phyloP scores from a whole-genome alignment of 2,329 filamentous ascomycete species.

The Neodidymelliopsis sp. region DNA sequence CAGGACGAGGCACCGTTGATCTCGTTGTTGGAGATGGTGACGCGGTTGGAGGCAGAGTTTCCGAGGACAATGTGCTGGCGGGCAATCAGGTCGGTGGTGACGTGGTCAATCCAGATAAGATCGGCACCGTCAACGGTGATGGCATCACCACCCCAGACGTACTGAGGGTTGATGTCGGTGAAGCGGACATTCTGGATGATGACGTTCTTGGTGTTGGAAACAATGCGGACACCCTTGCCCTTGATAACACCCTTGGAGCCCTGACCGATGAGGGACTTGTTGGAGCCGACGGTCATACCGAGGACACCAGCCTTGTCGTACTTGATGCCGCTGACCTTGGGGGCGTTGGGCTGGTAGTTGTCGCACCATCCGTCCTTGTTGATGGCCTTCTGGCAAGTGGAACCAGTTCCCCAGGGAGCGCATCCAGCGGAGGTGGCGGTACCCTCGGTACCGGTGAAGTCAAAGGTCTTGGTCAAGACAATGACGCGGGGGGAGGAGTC shows the following conservation, averaged over 20 bases:
- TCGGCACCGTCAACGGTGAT: slow-evolving; percentile 42
- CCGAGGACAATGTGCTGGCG: slow-evolving; percentile 69
- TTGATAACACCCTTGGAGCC: slow-evolving; percentile 63
- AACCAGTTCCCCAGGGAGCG: slow-evolving; percentile 60
- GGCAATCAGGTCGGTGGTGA: slow-evolving; percentile 63
- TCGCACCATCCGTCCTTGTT: slow-evolving; percentile 63
- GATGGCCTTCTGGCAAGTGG: slow-evolving; percentile 66
- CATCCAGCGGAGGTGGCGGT: slow-evolving; percentile 62
- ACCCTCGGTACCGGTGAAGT: slow-evolving; percentile 65
- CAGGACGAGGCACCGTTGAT: slow-evolving; percentile 63
- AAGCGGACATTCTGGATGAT: slow-evolving; percentile 58
- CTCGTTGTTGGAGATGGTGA: slow-evolving; percentile 68
- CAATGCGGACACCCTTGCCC: slow-evolving; percentile 64
- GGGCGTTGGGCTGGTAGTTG: slow-evolving; percentile 65
- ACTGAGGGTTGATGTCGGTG: slow-evolving; percentile 50
- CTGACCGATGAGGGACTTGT: slow-evolving; percentile 65
- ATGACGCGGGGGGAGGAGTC: slow-evolving; percentile 64
- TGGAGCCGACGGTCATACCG: slow-evolving; percentile 62
- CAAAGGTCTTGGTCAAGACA: slow-evolving; percentile 62
- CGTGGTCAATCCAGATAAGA: slow-evolving; percentile 39
- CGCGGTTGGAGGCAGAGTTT: slow-evolving; percentile 60
- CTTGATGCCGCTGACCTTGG: slow-evolving; percentile 52
- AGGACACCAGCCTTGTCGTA: slow-evolving; percentile 61
- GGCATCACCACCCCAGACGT: slow-evolving; percentile 48
- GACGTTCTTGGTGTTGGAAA: slow-evolving; percentile 57